Conservation (phyloP, 768 basidiomycete genomes). For the Podaxis carcinomalis region DNA sequence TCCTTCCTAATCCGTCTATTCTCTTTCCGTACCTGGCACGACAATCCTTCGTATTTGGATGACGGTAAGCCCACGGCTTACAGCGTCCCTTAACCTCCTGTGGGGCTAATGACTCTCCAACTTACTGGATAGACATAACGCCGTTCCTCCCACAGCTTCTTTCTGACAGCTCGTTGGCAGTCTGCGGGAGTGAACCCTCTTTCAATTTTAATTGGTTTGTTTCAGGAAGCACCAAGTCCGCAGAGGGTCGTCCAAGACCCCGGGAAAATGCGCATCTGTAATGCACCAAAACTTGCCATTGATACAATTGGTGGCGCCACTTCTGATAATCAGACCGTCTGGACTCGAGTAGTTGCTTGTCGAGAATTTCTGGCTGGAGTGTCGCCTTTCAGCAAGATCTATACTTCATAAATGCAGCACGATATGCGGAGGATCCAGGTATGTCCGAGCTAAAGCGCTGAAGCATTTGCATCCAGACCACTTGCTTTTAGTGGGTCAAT, state of each 20-base stretch:
- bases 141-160: no score
- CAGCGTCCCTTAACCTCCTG: no score
- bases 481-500: slow-evolving; percentile 34
- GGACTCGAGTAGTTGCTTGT: slow-evolving; percentile 45
- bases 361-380: slow-evolving; percentile 36
- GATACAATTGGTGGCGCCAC: slow-evolving; percentile 34
- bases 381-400: slow-evolving; percentile 49
- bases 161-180: no score
- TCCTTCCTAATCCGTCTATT: no score
- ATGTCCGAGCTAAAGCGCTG: neutral
- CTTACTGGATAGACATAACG: no score
- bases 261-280: slow-evolving; percentile 45
- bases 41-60: no score
- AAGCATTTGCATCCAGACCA: neutral
- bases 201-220: no score
- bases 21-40: no score
- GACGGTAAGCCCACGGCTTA: no score
- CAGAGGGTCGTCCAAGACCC: slow-evolving; percentile 31
- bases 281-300: slow-evolving; percentile 35
- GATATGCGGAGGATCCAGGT: slow-evolving; percentile 39
- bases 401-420: slow-evolving; percentile 45
- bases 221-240: slow-evolving; percentile 45
- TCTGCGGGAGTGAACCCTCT: no score
- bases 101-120: no score
- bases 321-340: slow-evolving; percentile 38